Evolutionary conservation across 371 early-diverging fungal species (phyloP).

Genomic region (Rhizopus arrhizus): DNA sequence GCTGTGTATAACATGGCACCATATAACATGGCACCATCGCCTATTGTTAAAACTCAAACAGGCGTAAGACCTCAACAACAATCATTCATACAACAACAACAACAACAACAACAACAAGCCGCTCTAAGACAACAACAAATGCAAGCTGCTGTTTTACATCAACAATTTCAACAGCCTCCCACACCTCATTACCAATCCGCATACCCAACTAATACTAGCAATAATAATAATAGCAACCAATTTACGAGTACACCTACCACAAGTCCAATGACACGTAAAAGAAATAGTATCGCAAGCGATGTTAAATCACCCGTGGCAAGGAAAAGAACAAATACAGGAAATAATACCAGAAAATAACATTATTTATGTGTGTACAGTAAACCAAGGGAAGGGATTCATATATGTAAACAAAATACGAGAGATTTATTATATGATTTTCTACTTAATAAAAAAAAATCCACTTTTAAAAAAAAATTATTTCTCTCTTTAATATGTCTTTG

Average conservation of each 20-base stretch:
- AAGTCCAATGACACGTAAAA: constrained; percentile 18
- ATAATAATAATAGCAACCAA: constrained; percentile 24
- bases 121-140: constrained; percentile 27
- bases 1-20: constrained; percentile 1
- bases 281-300: constrained; percentile 25
- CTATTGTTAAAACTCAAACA: constrained; percentile 33
- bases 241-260: constrained; percentile 27
- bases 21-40: constrained; percentile 17
- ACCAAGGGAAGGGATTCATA: not conserved
- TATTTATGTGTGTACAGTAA: constrained; percentile 1
- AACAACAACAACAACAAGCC: constrained; percentile 16
- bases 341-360: not conserved
- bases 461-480: not conserved
- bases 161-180: constrained; percentile 3
- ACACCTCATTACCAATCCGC: constrained; percentile 16
- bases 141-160: constrained; percentile 20
- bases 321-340: constrained; percentile 12
- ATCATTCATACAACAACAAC: not conserved
- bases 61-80: constrained; percentile 9
- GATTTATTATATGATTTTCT: not conserved
- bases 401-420: too few species aligned
- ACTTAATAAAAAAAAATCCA: not conserved
- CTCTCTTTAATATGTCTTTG: not conserved
- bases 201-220: constrained; percentile 10
- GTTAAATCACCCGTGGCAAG: constrained; percentile 27